Base-by-base conservation (phyloP, 2,329 filamentous ascomycete species). In the Lachnellula willkommii region DNA sequence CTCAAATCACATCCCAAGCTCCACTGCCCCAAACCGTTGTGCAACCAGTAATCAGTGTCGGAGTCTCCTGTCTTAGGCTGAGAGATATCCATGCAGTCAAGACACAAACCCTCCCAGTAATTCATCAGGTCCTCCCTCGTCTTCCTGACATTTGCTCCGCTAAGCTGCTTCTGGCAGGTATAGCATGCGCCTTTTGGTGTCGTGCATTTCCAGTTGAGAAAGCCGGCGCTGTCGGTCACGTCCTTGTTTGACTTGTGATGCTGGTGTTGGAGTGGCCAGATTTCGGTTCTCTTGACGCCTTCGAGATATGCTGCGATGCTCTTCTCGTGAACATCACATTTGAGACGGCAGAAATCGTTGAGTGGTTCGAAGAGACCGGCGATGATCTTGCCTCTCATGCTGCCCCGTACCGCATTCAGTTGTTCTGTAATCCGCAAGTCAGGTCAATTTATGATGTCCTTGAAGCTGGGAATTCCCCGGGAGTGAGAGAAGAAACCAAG, bases 31-130 rank as follows among this genome's bases (percentile, higher is more conserved):
- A 45, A 26, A 24, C 11, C 7, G 15, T 45, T 24, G 42, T 45
- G 42, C 11, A 20, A 5, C 42, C 42, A 45, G 20, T 45, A 45
- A 20, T 20, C 20, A 24, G 6, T 12, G 35, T 48, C 15, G 9
- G 17, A 15, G 3, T 51, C 24, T 35, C 40, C 51, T 24, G 46
- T 54, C 28, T 36, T 47, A 6, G 47, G 46, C 1, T 22, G n/a
- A 1, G 51, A 53, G 20, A 39, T 17, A 26, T 52, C 28, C 52
- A 58, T 55, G 37, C 56, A 58, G 43, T 50, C 48, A 2, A 58
- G 39, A 24, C 56, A 58, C 11, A 58, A 36, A 8, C 56, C 56
- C 4, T 55, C 22, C 55, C 55, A 57, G 35, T 57, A 57, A n/a
- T 24, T 14, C n/a, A 20, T 17, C 2, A 45, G n/a, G 5, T 45